These are phyloP conservation scores for Monosporascus sp. DNA, from an alignment of 2,329 filamentous ascomycete species.

Conservation along the genomic window DNA sequence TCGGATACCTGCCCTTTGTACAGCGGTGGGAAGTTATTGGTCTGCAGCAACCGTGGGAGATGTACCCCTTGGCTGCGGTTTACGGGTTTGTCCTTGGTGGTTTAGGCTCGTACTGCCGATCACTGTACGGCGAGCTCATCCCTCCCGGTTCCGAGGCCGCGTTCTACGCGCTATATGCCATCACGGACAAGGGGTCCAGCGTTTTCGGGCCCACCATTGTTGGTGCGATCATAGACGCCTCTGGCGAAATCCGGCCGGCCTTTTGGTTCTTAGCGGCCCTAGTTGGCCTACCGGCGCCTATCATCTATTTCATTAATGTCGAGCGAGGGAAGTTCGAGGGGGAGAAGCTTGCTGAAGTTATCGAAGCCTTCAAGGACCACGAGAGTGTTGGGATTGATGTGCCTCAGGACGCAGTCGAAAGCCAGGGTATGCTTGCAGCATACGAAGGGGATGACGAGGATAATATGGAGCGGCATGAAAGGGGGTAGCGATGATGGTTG, in stretches of 20 bases:
- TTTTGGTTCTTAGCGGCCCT: conserved; percentile 88
- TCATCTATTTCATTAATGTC: conserved; percentile 82
- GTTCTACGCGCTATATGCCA: conserved; percentile 94
- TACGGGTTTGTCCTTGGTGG: conserved; percentile 96
- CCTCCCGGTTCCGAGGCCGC: conserved; percentile 91
- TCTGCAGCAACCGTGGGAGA: conserved; percentile 92
- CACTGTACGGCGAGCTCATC: conserved; percentile 87
- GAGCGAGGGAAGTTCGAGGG: conserved; percentile 70
- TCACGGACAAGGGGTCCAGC: conserved; percentile 93
- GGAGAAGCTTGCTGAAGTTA: conserved; percentile 54
- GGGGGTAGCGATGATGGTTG: conserved; percentile 3
- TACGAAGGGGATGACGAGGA: conserved; percentile 30
- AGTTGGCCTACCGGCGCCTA: conserved; percentile 76
- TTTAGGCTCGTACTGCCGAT: conserved; percentile 84
- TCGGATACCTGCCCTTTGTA: conserved; percentile 81
- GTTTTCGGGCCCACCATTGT: conserved; percentile 94
- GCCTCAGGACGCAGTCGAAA: conserved; percentile 20
- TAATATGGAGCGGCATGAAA: conserved; percentile 4
- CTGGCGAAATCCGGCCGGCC: conserved; percentile 74
- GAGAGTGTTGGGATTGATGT: conserved; percentile 15
- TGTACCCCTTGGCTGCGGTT: conserved; percentile 86
- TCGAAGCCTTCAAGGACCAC: conserved; percentile 44
- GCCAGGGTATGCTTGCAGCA: conserved; percentile 27
- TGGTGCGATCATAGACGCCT: conserved; percentile 80
- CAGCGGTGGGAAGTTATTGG: conserved; percentile 70